phyloP scores from a whole-genome alignment of 768 basidiomycete species.

The Tylopilus felleus region DNA sequence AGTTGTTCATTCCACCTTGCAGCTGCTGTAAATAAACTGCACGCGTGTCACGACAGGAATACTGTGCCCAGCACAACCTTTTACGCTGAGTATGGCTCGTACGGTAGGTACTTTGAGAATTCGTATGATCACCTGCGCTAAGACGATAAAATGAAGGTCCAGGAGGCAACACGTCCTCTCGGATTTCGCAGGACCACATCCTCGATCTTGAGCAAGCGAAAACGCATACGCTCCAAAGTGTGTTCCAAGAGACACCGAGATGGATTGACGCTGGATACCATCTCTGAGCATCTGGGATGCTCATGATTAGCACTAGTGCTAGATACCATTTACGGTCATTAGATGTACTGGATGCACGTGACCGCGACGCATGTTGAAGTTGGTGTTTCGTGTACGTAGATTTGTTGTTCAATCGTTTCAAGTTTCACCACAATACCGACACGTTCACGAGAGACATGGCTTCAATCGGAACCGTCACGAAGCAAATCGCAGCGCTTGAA shows the following conservation, averaged over 20 bases:
- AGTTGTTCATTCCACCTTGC: not conserved
- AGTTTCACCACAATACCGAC: not conserved
- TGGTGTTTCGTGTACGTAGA: constrained; percentile 5
- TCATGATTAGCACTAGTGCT: not conserved
- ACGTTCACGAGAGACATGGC: constrained; percentile 33
- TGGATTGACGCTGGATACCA: constrained; percentile 58
- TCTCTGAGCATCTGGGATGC: not conserved
- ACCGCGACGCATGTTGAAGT: constrained; percentile 26
- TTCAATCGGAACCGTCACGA: constrained; percentile 52
- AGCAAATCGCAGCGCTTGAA: constrained; percentile 68
- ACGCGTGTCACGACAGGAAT: constrained; percentile 37
- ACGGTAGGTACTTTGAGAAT: constrained; percentile 33
- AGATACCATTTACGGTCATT: not conserved
- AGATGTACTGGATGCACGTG: constrained; percentile 23
- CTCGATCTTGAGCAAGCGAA: constrained; percentile 27
- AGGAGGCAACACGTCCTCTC: constrained; percentile 45
- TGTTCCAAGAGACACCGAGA: constrained; percentile 47
- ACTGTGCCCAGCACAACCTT: constrained; percentile 51
- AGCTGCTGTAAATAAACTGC: not conserved
- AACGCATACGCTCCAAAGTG: constrained; percentile 43
- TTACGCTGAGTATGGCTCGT: constrained; percentile 56
- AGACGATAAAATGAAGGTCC: constrained; percentile 38
- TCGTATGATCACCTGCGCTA: not conserved
- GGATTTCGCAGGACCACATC: constrained; percentile 47
- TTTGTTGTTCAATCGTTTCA: too few relatives aligned